Base-by-base conservation (phyloP, 768 basidiomycete genomes). In the Lactarius vividus region DNA sequence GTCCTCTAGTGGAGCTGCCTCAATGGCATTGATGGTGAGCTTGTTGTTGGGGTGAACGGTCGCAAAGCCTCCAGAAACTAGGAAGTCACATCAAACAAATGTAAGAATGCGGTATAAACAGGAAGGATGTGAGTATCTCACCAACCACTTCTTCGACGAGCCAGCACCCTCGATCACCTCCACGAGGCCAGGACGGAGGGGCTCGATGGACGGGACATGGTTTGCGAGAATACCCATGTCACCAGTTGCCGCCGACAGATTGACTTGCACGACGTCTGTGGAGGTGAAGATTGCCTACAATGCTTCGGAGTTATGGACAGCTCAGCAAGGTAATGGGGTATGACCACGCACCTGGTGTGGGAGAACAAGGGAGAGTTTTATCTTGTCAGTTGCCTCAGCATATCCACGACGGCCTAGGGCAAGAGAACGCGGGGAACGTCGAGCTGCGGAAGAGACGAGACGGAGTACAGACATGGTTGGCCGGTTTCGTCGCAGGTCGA, bases 201-300 rank as follows among this genome's bases (percentile, higher is more conserved):
- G 84, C 78, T 99, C 97, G 65, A 98, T 91, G n/a, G 94, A 91
- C 35, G 97, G 90, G 62, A 98, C 95, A 79, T 99, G 97, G 84
- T 96, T 97, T 72, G 96, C 94, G 67, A 99, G 88, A 73, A 99
- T 92, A 83, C 97, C 97, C 95, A 98, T 98, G 79, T 98, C 96
- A 74, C 97, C 97, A 3, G 93, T 88, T 62, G 88, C 92, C 46
- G 95, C 97, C 40, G 95, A 81, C 72, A 98, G 81, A 81, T 98
- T 98, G 71, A 99, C 96, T 78, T 98, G 96, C 26, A 92, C 86
- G 65, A 98, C 96, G 77, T 96, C 96, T 72, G 86, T 77, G 28
- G 95, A 94, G 66, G 85, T 86, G 85, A 88, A 98, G 77, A 99
- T 87, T 62, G 95, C 82, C 96, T 99, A 73, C 35, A 70, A 62